Conservation (phyloP, 345 rosid species). For the Conringia planisiliqua region DNA sequence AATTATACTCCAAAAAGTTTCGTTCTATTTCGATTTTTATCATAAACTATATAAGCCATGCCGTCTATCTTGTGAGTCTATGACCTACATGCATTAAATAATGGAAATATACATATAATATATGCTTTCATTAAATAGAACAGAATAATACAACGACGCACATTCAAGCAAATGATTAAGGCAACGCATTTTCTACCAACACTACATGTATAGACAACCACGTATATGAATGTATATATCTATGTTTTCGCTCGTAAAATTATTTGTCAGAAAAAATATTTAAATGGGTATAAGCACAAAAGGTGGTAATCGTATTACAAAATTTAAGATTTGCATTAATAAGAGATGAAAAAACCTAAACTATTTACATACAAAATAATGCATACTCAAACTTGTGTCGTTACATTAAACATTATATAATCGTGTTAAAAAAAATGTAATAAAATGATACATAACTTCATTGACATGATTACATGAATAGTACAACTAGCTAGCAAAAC, state of each 20-base stretch:
- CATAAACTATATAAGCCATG: not conserved
- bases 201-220: constrained; percentile 2
- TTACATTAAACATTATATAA: not conserved
- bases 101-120: not conserved
- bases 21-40: not conserved
- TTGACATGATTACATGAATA: not conserved
- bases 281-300: not conserved
- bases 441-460: not conserved
- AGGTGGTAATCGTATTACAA: not conserved
- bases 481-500: not conserved
- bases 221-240: not conserved
- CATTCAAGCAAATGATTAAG: constrained; percentile 30
- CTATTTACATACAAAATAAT: not conserved
- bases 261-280: not conserved
- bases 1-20: not conserved
- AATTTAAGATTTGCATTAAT: not conserved
- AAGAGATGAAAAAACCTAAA: not conserved
- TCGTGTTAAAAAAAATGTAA: not conserved
- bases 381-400: not conserved
- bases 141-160: constrained; percentile 18
- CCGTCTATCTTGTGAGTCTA: not conserved
- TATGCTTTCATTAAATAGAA: constrained; percentile 1
- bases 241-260: not conserved
- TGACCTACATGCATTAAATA: constrained; percentile 1
- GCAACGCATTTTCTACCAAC: constrained; percentile 24